Evolutionary conservation across 371 early-diverging fungal species (phyloP).

Genomic region (Mucor saturninus): DNA sequence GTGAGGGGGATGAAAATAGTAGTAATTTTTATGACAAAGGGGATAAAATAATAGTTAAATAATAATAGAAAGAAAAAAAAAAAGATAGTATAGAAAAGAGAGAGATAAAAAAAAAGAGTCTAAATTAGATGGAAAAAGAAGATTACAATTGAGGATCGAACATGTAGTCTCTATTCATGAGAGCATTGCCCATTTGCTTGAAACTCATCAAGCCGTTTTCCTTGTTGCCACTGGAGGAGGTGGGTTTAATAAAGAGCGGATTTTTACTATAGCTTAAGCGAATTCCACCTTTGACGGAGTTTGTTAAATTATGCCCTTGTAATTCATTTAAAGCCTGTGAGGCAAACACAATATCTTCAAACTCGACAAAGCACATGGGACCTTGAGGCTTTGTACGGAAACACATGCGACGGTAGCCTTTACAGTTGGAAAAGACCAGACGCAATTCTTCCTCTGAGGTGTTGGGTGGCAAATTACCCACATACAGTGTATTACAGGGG

Average conservation of each 20-base stretch:
- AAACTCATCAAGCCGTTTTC: conserved; percentile 51
- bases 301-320: conserved; percentile 76
- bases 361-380: conserved; percentile 92
- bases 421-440: conserved; percentile 70
- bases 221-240: conserved; percentile 22
- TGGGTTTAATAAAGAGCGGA: conserved; percentile 63
- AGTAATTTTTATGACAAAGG: neutral
- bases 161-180: conserved; percentile 30
- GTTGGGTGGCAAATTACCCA: conserved; percentile 85
- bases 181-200: conserved; percentile 30
- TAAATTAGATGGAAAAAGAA: neutral
- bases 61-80: neutral
- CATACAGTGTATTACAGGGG: conserved; percentile 93
- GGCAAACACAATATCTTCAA: conserved; percentile 85
- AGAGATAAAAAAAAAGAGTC: neutral
- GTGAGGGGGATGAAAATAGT: neutral
- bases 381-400: conserved; percentile 81
- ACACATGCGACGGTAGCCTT: conserved; percentile 85
- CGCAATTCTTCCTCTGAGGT: conserved; percentile 85
- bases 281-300: conserved; percentile 88
- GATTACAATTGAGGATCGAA: conserved; percentile 37
- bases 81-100: neutral
- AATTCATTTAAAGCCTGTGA: conserved; percentile 80
- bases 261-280: conserved; percentile 91
- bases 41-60: neutral